phyloP scores from a whole-genome alignment of 257 asterid genomes.

The Salvia rosmarinus region DNA sequence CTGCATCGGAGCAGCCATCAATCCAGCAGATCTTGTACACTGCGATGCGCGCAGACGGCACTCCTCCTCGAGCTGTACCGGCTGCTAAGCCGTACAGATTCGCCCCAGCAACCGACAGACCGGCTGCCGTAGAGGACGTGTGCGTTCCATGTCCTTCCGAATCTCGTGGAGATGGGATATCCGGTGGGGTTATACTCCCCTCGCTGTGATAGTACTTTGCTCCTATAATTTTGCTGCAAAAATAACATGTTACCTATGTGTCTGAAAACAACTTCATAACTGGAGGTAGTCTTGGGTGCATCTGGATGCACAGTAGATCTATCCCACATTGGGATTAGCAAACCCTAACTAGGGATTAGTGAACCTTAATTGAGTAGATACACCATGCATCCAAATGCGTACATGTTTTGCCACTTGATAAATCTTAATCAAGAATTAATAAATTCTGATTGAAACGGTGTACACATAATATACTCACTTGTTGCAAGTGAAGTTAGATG shows the following conservation, averaged over 20 bases:
- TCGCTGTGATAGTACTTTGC: slow-evolving; percentile 53
- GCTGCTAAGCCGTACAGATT: slow-evolving; percentile 46
- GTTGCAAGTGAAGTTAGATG: slow-evolving; percentile 57
- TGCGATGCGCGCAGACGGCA: slow-evolving; percentile 57
- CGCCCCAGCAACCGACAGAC: slow-evolving; percentile 42
- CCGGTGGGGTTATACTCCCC: slow-evolving; percentile 32
- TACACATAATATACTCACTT: no score
- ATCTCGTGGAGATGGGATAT: slow-evolving; percentile 57
- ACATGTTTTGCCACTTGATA: no score
- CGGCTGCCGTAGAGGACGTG: slow-evolving; percentile 63
- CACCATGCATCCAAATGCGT: no score
- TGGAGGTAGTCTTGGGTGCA: no score
- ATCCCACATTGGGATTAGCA: no score
- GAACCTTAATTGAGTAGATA: no score
- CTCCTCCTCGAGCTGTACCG: slow-evolving; percentile 66
- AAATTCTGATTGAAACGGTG: no score
- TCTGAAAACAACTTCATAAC: no score
- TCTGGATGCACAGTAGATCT: no score
- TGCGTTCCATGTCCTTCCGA: slow-evolving; percentile 61
- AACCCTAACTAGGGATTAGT: no score
- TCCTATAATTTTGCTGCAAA: slow-evolving; percentile 64
- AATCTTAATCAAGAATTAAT: no score
- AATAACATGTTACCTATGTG: no score
- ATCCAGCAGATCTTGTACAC: slow-evolving; percentile 65
- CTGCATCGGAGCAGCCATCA: slow-evolving; percentile 48